phyloP scores from a whole-genome alignment of 805 yeast genomes.

The Candida vaughaniae region DNA sequence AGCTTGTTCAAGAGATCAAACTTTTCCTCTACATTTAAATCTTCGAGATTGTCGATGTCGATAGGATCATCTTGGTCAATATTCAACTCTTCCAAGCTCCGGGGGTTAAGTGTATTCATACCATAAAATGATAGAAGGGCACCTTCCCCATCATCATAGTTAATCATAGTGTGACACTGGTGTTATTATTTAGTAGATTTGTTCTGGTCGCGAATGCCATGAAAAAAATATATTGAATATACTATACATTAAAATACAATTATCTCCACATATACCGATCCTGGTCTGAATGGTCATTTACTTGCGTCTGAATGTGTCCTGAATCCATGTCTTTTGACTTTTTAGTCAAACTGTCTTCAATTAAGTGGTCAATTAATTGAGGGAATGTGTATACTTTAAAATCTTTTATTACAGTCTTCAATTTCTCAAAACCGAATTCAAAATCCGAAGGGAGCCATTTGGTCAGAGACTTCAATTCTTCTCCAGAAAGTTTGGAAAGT shows the following conservation, averaged over 20 bases:
- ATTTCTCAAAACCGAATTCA: slow-evolving; percentile 57
- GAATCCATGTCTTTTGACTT: too few relatives aligned
- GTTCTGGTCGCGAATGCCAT: not conserved
- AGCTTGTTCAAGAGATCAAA: slow-evolving; percentile 28
- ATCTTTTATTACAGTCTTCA: slow-evolving; percentile 54
- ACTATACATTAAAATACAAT: not conserved
- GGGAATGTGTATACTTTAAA: slow-evolving; percentile 15
- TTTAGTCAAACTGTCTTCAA: slow-evolving; percentile 10
- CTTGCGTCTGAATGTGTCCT: slow-evolving; percentile 1
- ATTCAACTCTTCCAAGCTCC: slow-evolving; percentile 15
- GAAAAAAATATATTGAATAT: not conserved
- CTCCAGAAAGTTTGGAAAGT: slow-evolving; percentile 26
- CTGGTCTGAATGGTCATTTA: not conserved
- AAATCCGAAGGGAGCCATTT: slow-evolving; percentile 64
- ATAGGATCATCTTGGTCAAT: slow-evolving; percentile 14
- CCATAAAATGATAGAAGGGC: slow-evolving; percentile 30
- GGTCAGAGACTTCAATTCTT: slow-evolving; percentile 14
- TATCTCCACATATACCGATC: slow-evolving; percentile 9
- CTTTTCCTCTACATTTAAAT: slow-evolving; percentile 27
- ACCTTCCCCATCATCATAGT: slow-evolving; percentile 29
- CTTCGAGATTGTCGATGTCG: slow-evolving; percentile 18
- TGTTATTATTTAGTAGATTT: not conserved
- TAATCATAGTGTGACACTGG: slow-evolving; percentile 29
- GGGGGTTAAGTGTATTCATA: slow-evolving; percentile 23
- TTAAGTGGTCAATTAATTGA: slow-evolving; percentile 15